phyloP scores from a whole-genome alignment of 2,329 filamentous ascomycete genomes.

The Nemania sp. region DNA sequence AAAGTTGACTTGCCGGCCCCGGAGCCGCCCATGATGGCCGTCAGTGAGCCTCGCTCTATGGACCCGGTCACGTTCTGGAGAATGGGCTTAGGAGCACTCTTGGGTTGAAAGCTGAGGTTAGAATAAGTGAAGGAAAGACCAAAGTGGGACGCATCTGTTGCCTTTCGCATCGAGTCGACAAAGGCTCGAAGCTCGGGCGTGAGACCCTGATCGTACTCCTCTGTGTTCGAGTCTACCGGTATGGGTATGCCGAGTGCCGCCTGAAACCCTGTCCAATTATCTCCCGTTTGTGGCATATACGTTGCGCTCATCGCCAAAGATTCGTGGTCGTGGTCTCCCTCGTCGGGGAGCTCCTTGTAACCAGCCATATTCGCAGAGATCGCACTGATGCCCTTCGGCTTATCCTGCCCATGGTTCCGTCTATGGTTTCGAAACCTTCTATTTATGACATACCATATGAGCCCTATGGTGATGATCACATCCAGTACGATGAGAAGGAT shows the following conservation, averaged over 20 bases:
- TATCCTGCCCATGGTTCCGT: conserved; percentile 29
- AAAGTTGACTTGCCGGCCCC: conserved; percentile 65
- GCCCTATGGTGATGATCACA: conserved; percentile 43
- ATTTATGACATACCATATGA: conserved; percentile 42
- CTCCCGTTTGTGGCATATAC: conserved; percentile 34
- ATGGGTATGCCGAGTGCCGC: conserved; percentile 42
- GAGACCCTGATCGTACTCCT: conserved; percentile 39
- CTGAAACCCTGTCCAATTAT: conserved; percentile 43
- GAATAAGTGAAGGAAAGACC: conserved; percentile 58
- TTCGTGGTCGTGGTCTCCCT: conserved; percentile 41
- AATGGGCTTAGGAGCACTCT: conserved; percentile 48
- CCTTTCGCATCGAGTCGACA: conserved; percentile 55
- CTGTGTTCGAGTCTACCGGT: conserved; percentile 30
- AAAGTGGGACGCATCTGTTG: conserved; percentile 54
- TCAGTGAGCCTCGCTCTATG: conserved; percentile 57
- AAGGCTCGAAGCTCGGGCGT: conserved; percentile 51
- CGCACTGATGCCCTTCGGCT: conserved; percentile 34
- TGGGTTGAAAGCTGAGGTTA: conserved; percentile 53
- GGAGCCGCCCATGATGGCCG: conserved; percentile 62
- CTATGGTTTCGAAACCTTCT: conserved; percentile 41
- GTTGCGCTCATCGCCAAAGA: conserved; percentile 41
- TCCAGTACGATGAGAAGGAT: conserved; percentile 49
- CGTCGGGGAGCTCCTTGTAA: conserved; percentile 41
- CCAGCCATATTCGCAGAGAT: conserved; percentile 39
- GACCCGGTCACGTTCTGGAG: conserved; percentile 57